Base-by-base conservation (phyloP, 768 basidiomycete species). In the Lentinula sp. region DNA sequence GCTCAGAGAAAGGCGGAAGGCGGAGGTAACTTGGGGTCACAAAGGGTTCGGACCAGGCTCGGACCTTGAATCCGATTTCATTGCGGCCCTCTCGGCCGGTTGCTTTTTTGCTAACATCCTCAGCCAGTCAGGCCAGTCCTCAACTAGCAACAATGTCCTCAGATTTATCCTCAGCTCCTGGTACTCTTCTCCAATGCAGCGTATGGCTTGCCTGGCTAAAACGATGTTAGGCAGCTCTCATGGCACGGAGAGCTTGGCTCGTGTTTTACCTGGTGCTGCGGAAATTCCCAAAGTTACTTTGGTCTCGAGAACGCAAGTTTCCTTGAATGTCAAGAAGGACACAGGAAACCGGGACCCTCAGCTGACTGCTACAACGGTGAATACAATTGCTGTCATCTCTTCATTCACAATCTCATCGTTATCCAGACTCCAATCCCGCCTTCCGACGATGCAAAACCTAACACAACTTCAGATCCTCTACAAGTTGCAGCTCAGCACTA, bases 401-500 rank as follows among this genome's bases (percentile, higher is more conserved):
- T 16, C 36, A 16, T 39, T 39, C 53, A 4, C 53, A 54, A 35
- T 54, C 35, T 12, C 20, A 16, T 2, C 20, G n/a, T 3, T 48
- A 20, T 48, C 20, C 46, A 48, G 46, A 12, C 46, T 20, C n/a
- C 55, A 43, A 43, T 23, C 28, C 55, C 55, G 55, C 33, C 55
- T 56, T 28, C 55, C 55, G 55, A 43, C 55, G 55, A 56, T 28
- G 20, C 39, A 20, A 32, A 42, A 15, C 18, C 12, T 3, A 43
- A 43, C 32, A 52, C 50, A 32, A 54, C 53, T 1, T 66, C 73
- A 23, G 78, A 81, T 59, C 64, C 78, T 13, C 67, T 83, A 12
- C 79, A 83, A 64, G 67, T 80, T 5, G 81, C 80, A 1, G 81
- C 83, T 12, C 82, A 84, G 60, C 69, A 76, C 16, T 82, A 84